phyloP scores from a whole-genome alignment of 495 filamentous ascomycete species.

The Penicillium paradoxum region DNA sequence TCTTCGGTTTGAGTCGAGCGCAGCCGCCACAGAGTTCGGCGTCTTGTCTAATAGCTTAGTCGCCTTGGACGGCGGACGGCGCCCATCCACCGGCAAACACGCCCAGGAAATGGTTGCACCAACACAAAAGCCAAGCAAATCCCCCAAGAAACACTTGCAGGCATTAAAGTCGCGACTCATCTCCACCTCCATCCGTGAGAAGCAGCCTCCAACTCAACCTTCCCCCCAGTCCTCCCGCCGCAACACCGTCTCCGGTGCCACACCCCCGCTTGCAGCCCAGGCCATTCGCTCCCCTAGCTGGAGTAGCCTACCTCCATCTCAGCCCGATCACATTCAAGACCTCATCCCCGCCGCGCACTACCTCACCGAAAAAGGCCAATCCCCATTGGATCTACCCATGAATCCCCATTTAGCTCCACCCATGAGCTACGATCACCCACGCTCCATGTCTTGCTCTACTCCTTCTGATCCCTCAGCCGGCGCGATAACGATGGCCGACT shows the following conservation, averaged over 20 bases:
- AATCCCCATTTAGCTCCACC: constrained; percentile 13
- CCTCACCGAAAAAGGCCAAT: constrained; percentile 8
- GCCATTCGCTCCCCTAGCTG: constrained; percentile 38
- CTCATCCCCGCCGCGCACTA: constrained; percentile 21
- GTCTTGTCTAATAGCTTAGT: constrained; percentile 53
- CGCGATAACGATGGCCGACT: constrained; percentile 59
- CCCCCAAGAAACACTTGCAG: constrained; percentile 42
- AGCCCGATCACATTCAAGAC: constrained; percentile 31
- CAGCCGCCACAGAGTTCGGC: constrained; percentile 65
- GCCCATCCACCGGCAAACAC: constrained; percentile 7
- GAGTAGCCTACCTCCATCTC: constrained; percentile 37
- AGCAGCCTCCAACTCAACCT: constrained; percentile 20
- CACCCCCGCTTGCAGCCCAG: constrained; percentile 20
- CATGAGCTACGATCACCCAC: constrained; percentile 27
- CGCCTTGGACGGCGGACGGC: constrained; percentile 29
- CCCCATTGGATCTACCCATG: constrained; percentile 19
- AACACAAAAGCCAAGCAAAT: constrained; percentile 31
- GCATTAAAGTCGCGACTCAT: constrained; percentile 38
- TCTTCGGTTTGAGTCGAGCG: constrained; percentile 52
- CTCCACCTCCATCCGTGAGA: constrained; percentile 15
- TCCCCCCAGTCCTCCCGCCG: constrained; percentile 28
- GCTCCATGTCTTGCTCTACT: constrained; percentile 28
- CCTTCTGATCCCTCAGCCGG: constrained; percentile 25
- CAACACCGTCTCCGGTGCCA: constrained; percentile 35
- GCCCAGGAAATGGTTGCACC: constrained; percentile 29